Conservation (phyloP, 495 filamentous ascomycete genomes). For the Entonaema liquescens region DNA sequence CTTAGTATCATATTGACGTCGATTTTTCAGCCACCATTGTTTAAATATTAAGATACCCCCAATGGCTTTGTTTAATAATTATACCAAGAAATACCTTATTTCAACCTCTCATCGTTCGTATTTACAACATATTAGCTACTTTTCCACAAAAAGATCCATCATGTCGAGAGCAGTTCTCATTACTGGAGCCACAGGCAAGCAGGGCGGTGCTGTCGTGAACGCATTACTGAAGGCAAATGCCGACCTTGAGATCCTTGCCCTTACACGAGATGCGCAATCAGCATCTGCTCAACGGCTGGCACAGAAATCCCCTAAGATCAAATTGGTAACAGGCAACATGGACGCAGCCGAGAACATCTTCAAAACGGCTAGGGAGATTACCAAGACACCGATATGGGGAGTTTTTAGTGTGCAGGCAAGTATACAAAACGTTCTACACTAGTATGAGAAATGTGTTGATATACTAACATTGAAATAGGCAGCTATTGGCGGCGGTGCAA, state of each 20-base stretch:
- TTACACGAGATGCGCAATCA: conserved; percentile 66
- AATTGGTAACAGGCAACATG: conserved; percentile 63
- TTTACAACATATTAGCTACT: background rate
- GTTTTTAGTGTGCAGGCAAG: conserved; percentile 60
- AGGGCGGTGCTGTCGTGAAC: conserved; percentile 67
- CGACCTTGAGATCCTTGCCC: conserved; percentile 67
- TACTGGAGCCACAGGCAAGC: conserved; percentile 73
- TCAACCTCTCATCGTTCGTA: background rate
- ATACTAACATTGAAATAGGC: conserved; percentile 21
- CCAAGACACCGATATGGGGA: conserved; percentile 55
- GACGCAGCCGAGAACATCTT: conserved; percentile 60
- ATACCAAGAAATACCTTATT: background rate
- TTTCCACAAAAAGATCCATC: too few species aligned
- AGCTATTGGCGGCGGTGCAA: conserved; percentile 48
- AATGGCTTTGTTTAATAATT: background rate
- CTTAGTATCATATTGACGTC: conserved; percentile 30
- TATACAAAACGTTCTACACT: background rate
- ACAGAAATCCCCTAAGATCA: conserved; percentile 56
- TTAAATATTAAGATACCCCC: background rate
- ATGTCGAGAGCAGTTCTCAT: conserved; percentile 61
- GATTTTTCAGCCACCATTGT: background rate
- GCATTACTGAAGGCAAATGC: conserved; percentile 56
- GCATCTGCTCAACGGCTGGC: conserved; percentile 59
- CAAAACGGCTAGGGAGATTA: conserved; percentile 49
- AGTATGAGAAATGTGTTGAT: conserved; percentile 36